phyloP scores from a whole-genome alignment of 1,139 yeast species.

The Citeromyces hawaiiensis region DNA sequence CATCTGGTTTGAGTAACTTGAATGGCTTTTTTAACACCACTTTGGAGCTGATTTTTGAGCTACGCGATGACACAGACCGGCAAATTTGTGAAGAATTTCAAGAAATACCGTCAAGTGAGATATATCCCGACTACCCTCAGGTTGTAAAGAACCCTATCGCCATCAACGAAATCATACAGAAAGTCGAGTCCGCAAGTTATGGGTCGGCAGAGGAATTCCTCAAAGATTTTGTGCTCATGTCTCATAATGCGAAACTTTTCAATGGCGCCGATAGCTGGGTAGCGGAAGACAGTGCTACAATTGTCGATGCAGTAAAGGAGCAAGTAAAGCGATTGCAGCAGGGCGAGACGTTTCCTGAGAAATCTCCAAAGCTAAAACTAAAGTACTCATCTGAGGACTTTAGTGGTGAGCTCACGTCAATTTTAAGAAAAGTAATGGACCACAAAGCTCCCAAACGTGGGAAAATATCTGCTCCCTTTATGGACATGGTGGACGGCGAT shows the following conservation, averaged over 20 bases:
- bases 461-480: conserved; percentile 38
- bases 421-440: conserved; percentile 8
- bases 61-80: not conserved
- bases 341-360: conserved; percentile 1
- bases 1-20: not conserved
- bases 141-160: conserved; percentile 57
- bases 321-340: conserved; percentile 17
- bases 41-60: not conserved
- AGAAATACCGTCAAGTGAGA: conserved; percentile 58
- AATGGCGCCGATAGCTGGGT: conserved; percentile 53
- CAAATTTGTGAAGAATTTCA: not conserved
- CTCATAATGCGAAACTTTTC: conserved; percentile 46
- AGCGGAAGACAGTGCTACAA: conserved; percentile 36
- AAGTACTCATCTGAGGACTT: conserved; percentile 3
- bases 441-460: conserved; percentile 11
- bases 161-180: conserved; percentile 45
- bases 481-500: conserved; percentile 40
- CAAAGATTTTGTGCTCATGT: conserved; percentile 40
- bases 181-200: conserved; percentile 23
- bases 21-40: not conserved
- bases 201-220: conserved; percentile 26
- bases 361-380: conserved; percentile 2
- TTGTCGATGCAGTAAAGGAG: conserved; percentile 28
- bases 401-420: conserved; percentile 3
- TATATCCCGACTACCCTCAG: conserved; percentile 74